These are phyloP conservation scores for Hypoxylon rubiginosum DNA, from an alignment of 2,329 filamentous ascomycete genomes.

Conservation along the genomic window DNA sequence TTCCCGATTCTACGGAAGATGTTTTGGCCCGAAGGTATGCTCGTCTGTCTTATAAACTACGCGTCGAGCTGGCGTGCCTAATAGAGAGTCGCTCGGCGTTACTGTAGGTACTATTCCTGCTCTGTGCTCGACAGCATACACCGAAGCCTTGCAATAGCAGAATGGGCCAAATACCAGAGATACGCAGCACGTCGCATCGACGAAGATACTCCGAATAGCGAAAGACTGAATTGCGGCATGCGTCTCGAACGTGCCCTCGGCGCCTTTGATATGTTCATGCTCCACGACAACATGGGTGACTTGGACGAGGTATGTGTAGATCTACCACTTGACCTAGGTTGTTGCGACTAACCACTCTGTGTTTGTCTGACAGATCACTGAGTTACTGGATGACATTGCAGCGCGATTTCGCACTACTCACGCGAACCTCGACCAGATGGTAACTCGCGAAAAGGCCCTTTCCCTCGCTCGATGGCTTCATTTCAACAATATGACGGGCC, in stretches of 20 bases:
- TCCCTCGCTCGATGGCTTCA: slow-evolving; percentile 78
- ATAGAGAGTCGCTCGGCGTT: slow-evolving; percentile 16
- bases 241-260: slow-evolving; percentile 80
- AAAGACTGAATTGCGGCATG: slow-evolving; percentile 62
- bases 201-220: slow-evolving; percentile 45
- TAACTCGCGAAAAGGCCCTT: slow-evolving; percentile 76
- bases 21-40: slow-evolving; percentile 72
- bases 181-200: slow-evolving; percentile 48
- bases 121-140: slow-evolving; percentile 84
- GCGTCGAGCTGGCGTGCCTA: slow-evolving; percentile 17
- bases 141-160: slow-evolving; percentile 80
- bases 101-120: slow-evolving; percentile 76
- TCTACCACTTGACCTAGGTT: not conserved
- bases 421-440: slow-evolving; percentile 66
- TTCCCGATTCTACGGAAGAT: slow-evolving; percentile 74
- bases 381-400: slow-evolving; percentile 75
- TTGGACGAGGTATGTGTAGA: slow-evolving; percentile 72
- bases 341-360: slow-evolving; percentile 8
- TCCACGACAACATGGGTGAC: slow-evolving; percentile 80
- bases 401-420: slow-evolving; percentile 66
- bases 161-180: slow-evolving; percentile 74
- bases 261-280: slow-evolving; percentile 90
- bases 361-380: slow-evolving; percentile 64
- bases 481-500: slow-evolving; percentile 75
- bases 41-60: slow-evolving; percentile 1